Conservation (phyloP, 768 basidiomycete species). For the Psilocybe azurescens region DNA sequence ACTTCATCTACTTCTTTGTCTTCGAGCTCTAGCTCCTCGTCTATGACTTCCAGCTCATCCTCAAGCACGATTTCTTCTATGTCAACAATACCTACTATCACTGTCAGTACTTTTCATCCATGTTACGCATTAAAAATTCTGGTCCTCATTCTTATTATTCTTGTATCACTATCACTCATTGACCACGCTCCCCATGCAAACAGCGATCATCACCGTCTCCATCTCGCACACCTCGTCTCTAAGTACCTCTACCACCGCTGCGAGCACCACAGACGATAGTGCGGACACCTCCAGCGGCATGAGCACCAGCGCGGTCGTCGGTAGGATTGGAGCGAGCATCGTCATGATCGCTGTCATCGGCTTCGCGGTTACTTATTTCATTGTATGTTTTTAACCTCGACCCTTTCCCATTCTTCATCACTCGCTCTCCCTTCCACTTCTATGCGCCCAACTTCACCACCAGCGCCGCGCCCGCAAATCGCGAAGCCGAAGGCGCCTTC, state of each 20-base stretch:
- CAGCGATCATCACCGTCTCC: not conserved
- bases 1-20: not conserved
- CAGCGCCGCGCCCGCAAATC: constrained; percentile 51
- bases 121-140: no score
- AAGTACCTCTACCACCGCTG: not conserved
- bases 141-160: no score
- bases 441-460: not conserved
- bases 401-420: no score
- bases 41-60: not conserved
- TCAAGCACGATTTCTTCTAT: not conserved
- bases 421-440: constrained; percentile 1
- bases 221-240: not conserved
- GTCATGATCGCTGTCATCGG: constrained; percentile 44
- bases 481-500: constrained; percentile 50
- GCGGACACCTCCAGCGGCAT: constrained; percentile 16
- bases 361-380: constrained; percentile 49
- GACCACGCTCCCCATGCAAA: not conserved
- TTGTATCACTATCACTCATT: not conserved
- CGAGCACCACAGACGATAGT: not conserved
- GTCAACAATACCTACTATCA: not conserved
- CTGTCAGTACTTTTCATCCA: not conserved
- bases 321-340: constrained; percentile 52
- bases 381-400: constrained; percentile 38
- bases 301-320: constrained; percentile 31
- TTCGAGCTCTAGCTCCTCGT: not conserved